A percentile compares a stretch with the other conserved stretches of the same genome.
phyloP scores from a whole-genome alignment of 495 filamentous ascomycete species.

The Aspergillus leporis region DNA sequence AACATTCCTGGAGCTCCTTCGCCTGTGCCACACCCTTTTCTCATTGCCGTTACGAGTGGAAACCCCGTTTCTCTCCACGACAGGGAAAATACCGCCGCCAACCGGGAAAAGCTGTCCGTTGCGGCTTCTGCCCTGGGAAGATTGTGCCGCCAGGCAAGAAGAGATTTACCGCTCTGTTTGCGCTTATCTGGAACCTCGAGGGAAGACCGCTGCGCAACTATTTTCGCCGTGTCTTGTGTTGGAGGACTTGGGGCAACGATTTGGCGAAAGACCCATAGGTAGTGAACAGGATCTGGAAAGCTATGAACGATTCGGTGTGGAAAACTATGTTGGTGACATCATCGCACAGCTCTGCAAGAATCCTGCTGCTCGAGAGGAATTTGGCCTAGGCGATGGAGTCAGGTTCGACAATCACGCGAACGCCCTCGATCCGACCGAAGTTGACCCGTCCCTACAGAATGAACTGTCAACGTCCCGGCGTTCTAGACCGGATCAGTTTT shows the following conservation, averaged over 20 bases:
- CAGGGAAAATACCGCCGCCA: conserved; percentile 19
- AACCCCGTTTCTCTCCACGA: conserved; percentile 23
- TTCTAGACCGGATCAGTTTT: background rate
- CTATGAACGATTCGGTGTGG: background rate
- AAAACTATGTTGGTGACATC: background rate
- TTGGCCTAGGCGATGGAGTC: background rate
- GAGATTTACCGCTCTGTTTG: background rate
- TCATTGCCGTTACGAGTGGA: conserved; percentile 12
- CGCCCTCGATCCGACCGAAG: background rate
- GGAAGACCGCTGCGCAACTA: background rate
- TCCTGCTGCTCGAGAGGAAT: background rate
- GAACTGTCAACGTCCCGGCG: background rate
- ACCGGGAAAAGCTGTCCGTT: conserved; percentile 25
- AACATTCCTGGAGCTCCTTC: conserved; percentile 32
- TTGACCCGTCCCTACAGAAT: background rate
- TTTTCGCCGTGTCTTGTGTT: background rate
- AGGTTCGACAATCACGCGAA: background rate
- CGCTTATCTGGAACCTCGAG: background rate
- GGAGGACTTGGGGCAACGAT: background rate
- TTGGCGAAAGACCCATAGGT: background rate
- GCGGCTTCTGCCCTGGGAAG: conserved; percentile 21
- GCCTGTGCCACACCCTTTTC: conserved; percentile 27
- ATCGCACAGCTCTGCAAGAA: background rate
- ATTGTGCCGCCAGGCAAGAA: conserved; percentile 5
- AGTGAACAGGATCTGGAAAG: background rate